Evolutionary conservation across 2,329 filamentous ascomycete genomes (phyloP), one percentile per base, ranked within the genome.

Genomic region (Arthroderma sp.): DNA sequence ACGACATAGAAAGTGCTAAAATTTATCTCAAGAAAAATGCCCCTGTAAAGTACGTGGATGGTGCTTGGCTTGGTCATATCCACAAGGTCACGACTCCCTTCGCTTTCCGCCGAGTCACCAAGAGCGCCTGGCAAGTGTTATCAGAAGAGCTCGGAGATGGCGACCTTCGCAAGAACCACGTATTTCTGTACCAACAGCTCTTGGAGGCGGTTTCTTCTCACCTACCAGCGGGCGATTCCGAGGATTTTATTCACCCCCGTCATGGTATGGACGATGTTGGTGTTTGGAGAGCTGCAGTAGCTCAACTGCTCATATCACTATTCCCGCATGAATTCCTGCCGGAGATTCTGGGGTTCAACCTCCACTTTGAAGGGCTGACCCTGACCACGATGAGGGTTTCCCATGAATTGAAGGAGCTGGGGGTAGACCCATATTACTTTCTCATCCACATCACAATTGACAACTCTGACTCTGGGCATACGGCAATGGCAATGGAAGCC

Each of bases 71-170:
- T 3, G 64, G 65, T 8, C 63, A 67, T 45, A 58, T 71, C 28
- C 61, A 71, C 50, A 64, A 67, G 38, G 57, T 66, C 36, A 67
- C 55, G 10, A 70, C 65, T 0, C 67, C 67, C 3, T 68, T 70
- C 48, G 49, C 52, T 6, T 54, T 67, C 15, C 61, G 61, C 3
- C 52, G 49, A 6, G 56, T 65, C 9, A 66, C 62, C 32, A 69
- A 68, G 46, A 56, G 64, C 30, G 64, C 64, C 3, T 73, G 70
- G 70, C 70, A 70, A 49, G 61, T 72, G 5, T 57, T 73, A 42
- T 69, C 67, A 0, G 71, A 74, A 49, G 71, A 74, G 48, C 57
- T 73, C 4, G 71, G 71, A 1, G 67, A 73, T 49, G 71, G 71
- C 0, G 63, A 72, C 47, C 48, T 66, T 5, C 53, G 55, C 7